Evolutionary conservation across 2,329 filamentous ascomycete genomes (phyloP), one percentile per base, ranked within the genome.

Genomic region (Cercospora zeae-maydis): DNA sequence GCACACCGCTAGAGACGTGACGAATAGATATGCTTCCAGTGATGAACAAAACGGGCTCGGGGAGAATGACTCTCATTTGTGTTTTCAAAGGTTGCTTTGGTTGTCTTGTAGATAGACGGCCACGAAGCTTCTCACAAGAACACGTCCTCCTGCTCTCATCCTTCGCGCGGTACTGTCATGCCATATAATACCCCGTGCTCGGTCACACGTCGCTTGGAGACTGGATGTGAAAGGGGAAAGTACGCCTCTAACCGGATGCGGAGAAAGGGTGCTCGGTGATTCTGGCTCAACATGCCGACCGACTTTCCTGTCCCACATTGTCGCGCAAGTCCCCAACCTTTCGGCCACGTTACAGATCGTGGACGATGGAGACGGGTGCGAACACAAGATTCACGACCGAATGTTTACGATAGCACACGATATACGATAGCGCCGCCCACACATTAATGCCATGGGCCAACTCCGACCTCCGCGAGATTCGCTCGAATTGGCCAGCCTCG

Each of bases 401-500:
- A 47, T 55, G 36, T 34, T 24, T 60, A 54, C 58, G 33, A 60
- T 54, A 60, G 47, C 33, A 51, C 31, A 55, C 49, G 34, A 55
- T 34, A 61, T 31, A 51, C 45, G 42, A 59, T 36, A 59, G 37
- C 13, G 16, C 19, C 27, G 33, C 2, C 27, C 49, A 34, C 30
- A 34, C 5, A 34, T 27, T 53, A 19, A 34, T 55, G 51, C 51
- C 10, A 63, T 63, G 61, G 59, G 51, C 39, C 61, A 65, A 58
- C 61, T 65, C 53, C 63, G 63, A 14, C 66, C 80, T 11, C 79
- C 86, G 65, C 91, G 95, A 79, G 95, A 99, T 83, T 98, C 93
- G 52, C 87, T 99, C 73, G 95, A 99, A 81, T 89, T 99, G 63
- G 95, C 93, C 64, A 97, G 93, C 58, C 87, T 99, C 67, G 95